Evolutionary conservation across 106 monocot genomes (phyloP), one percentile per base, ranked within the genome.

Genomic region (Iris macrosiphon): DNA sequence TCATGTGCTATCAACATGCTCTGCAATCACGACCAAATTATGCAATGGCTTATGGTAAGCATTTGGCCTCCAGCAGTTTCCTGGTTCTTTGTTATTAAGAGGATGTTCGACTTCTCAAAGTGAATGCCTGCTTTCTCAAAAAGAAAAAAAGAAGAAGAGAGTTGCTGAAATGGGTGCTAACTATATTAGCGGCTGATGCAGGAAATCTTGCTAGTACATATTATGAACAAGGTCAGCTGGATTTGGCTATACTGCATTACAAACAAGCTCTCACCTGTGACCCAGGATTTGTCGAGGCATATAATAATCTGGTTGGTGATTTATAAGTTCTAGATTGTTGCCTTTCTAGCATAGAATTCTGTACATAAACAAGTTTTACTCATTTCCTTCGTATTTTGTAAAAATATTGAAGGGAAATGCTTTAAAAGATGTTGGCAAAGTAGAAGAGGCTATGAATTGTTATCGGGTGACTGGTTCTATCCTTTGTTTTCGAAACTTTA

Each of bases 221-320:
- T 49, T 82, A 89, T 77, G 85, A 95, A 49, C 85, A 89, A 85
- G 94, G 94, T 20, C 94, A 85, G 49, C 66, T 95, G 26, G 94
- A 95, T 38, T 57, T 82, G 60, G 94, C 89, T 17, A 95, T 95
- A 69, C 66, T 81, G 52, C 85, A 89, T 42, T 95, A 82, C 65
- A 95, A 85, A 65, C 85, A 82, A 61, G 89, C 89, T 8, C 81
- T 95, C 49, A 34, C 65, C 45, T 85, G 65, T 55, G 94, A 95
- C 73, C 75, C 94, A 26, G 72, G 70, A 17, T 85, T 77, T 66
- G 74, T 89, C 30, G 94, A 95, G 71, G 89, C 89, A 33, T 95
- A 95, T 49, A 95, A 95, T 52, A 95, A 95, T 66, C 71, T 95
- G 85, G 94, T 95, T 53, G 12, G 65, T 59, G 32, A n/a, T n/a